Base-by-base conservation (phyloP, 129 eudicot species). In the Flaveria linearis region DNA sequence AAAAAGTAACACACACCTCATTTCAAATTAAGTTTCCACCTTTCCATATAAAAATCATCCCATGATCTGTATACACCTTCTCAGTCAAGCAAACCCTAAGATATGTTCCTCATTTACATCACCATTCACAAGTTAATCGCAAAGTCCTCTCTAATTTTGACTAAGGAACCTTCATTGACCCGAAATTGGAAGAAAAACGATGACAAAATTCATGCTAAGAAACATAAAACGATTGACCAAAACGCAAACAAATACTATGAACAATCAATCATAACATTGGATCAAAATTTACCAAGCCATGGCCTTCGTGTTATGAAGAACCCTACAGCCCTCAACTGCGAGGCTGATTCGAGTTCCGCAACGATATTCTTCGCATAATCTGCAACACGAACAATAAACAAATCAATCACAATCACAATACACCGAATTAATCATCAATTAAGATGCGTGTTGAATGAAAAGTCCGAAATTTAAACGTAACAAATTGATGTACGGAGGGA, bases 291-390 rank as follows among this genome's bases (percentile, higher is more conserved):
- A 94, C 97, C 98, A 70, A 94, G 97, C 98, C 98, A 94, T n/a
- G 98, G 98, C 81, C 98, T 87, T 51, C 87, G 90, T 18, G 97
- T 87, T 2, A 89, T 81, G 56, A 87, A 81, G 87, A 85, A 94
- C 7, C 88, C 96, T 36, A 97, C 93, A 67, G 91, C 87, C 81
- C 96, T 91, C 71, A 83, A 47, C 25, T 87, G 85, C 30, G 87
- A 84, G 76, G 93, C 97, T 30, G 91, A 75, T 84, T 94, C 96
- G 4, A 91, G 91, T 89, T 93, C 98, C 2, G 22, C 22, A 20
- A 20, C 22, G 22, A 20, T 20, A 20, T 20, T n/a, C n/a, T n/a
- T n/a, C n/a, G n/a, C n/a, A n/a, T n/a, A n/a, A n/a, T n/a, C n/a
- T n/a, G n/a, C n/a, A n/a, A n/a, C n/a, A n/a, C n/a, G n/a, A n/a